Evolutionary conservation across 257 asterid genomes (phyloP), one percentile per base, ranked within the genome.

Genomic region (Salvia miltiorrhiza): DNA sequence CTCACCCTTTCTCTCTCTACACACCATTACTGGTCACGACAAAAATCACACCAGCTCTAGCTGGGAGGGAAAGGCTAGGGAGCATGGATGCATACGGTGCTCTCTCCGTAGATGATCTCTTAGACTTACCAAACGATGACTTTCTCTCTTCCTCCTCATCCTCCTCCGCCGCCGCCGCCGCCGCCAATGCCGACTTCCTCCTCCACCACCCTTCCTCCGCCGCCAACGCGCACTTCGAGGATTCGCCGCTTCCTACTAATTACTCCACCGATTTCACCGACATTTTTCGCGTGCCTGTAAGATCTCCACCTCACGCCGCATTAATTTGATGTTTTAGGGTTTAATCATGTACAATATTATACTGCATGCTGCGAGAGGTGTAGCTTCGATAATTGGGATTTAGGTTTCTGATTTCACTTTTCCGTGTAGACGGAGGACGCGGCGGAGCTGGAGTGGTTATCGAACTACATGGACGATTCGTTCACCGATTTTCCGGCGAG

Each of bases 401-500:
- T 37, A 37, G 4, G 4, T 37, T 45, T 26, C 32, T 17, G 23
- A 49, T 7, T 61, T 47, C 33, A 11, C 9, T 43, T 24, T 40
- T 26, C 2, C 14, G 35, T 17, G 21, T 59, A 73, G 96, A 76
- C 78, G 4, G 96, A 87, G 35, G 90, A 87, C 2, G 86, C 80
- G 64, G 92, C 88, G 16, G 90, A 89, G 85, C 83, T 89, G 12
- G 96, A 87, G 76, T 89, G 96, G 96, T 75, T 89, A 4, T 87
- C 95, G 9, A 89, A 63, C 77, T 89, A 87, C 48, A 86, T 87
- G 75, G 92, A 89, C 54, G 90, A 89, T 63, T 82, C 95, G 1
- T 80, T 78, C 79, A 41, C 77, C 61, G 84, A 82, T 72, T 82
- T 72, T 2, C 83, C 90, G 35, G 58, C 85, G 65, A 77, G 71